Conservation (phyloP, 139 green algal species). For the Astrephomene gubernaculifera region DNA sequence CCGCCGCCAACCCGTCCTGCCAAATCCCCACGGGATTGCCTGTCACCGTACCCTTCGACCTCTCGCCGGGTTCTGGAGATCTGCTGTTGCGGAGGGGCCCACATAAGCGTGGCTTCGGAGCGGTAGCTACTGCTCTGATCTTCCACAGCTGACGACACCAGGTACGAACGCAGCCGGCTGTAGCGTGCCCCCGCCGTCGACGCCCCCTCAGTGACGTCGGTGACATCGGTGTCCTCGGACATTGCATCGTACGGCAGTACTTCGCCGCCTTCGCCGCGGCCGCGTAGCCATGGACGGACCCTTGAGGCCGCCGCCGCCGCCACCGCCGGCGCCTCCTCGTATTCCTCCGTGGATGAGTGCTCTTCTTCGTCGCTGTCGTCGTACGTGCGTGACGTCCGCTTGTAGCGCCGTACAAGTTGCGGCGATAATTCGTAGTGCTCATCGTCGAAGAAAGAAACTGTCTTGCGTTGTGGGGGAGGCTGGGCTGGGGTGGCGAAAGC, state of each 20-base stretch:
- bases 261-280: background rate
- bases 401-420: background rate
- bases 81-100: background rate
- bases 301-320: background rate
- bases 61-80: no score
- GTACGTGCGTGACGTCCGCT: background rate
- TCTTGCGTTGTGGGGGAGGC: background rate
- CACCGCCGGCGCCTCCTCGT: background rate
- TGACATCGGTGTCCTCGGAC: conserved; percentile 16
- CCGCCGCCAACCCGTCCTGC: background rate
- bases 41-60: background rate
- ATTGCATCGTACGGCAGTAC: conserved; percentile 10
- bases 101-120: background rate
- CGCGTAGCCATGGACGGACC: background rate
- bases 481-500: background rate
- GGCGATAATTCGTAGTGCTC: conserved; percentile 13
- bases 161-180: conserved; percentile 27
- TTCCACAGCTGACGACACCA: background rate
- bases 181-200: conserved; percentile 7
- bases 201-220: conserved; percentile 6
- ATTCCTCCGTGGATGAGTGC: background rate
- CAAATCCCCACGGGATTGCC: background rate
- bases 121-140: conserved; percentile 6
- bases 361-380: conserved; percentile 14
- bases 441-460: conserved; percentile 39